Evolutionary conservation across 225 moss, liverwort and hornwort species (phyloP).

Genomic region (Takakia lepidozioides): DNA sequence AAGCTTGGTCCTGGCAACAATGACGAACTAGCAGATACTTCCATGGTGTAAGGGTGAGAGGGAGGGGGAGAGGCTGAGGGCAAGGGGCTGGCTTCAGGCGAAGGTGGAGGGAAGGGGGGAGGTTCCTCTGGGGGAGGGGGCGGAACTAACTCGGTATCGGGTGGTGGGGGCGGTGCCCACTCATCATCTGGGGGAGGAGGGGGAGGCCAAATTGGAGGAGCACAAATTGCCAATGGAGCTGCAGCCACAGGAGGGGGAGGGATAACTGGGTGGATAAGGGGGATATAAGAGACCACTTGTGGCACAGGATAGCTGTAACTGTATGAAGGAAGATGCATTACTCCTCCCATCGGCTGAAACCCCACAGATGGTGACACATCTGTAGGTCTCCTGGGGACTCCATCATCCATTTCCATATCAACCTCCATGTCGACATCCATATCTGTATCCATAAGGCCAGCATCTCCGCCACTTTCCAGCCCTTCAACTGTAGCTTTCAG

Average conservation of each 20-base stretch:
- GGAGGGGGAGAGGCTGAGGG: constrained; percentile 1
- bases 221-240: constrained; percentile 27
- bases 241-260: constrained; percentile 19
- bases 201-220: constrained; percentile 48
- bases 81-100: constrained; percentile 10
- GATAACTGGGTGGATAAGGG: constrained; percentile 15
- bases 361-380: constrained; percentile 12
- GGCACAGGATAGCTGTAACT: constrained; percentile 12
- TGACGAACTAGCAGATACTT: constrained; percentile 9
- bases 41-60: constrained; percentile 9
- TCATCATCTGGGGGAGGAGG: constrained; percentile 63
- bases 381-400: constrained; percentile 11
- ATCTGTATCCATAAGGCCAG: constrained; percentile 17
- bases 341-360: constrained; percentile 9
- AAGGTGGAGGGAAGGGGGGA: constrained; percentile 19
- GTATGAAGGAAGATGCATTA: constrained; percentile 5
- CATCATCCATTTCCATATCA: constrained; percentile 47
- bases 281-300: constrained; percentile 12
- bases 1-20: constrained; percentile 4
- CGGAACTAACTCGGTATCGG: constrained; percentile 49
- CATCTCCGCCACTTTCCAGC: neutral
- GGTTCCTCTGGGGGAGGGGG: constrained; percentile 57
- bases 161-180: constrained; percentile 56
- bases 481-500: neutral
- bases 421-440: constrained; percentile 69